These are phyloP conservation scores for Tylopilus felleus DNA, from an alignment of 768 basidiomycete species.

Conservation along the genomic window DNA sequence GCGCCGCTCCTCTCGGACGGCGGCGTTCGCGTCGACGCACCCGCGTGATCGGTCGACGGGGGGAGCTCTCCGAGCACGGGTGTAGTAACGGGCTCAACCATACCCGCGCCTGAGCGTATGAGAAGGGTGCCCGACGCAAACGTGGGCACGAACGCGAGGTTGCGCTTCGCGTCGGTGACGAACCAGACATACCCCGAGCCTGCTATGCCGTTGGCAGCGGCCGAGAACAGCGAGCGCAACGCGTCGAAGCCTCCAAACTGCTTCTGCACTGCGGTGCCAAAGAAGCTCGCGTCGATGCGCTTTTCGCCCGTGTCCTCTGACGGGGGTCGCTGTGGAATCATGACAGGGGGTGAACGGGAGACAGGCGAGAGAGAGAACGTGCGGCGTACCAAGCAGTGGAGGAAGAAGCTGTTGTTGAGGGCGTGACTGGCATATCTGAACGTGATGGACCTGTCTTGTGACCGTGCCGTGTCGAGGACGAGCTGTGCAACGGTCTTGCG, in stretches of 20 bases:
- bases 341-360: not conserved
- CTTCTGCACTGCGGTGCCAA: constrained; percentile 22
- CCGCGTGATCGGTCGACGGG: not conserved
- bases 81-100: constrained; percentile 20
- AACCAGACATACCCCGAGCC: constrained; percentile 86
- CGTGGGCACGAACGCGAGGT: constrained; percentile 75
- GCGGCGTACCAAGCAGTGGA: constrained; percentile 72
- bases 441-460: constrained; percentile 57
- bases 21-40: constrained; percentile 17
- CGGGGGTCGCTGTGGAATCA: constrained; percentile 32
- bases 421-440: constrained; percentile 93
- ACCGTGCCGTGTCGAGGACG: constrained; percentile 60
- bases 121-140: constrained; percentile 89
- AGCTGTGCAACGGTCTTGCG: constrained; percentile 64
- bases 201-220: constrained; percentile 75
- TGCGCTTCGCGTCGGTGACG: constrained; percentile 62
- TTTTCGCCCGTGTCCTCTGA: constrained; percentile 21
- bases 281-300: constrained; percentile 10
- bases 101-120: constrained; percentile 54
- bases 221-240: constrained; percentile 72
- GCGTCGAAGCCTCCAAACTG: constrained; percentile 64
- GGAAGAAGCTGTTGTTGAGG: constrained; percentile 94
- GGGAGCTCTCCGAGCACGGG: constrained; percentile 31
- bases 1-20: constrained; percentile 27
- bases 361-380: no score